phyloP scores from a whole-genome alignment of 345 rosid genomes.

The Hibiscus tridactylites region DNA sequence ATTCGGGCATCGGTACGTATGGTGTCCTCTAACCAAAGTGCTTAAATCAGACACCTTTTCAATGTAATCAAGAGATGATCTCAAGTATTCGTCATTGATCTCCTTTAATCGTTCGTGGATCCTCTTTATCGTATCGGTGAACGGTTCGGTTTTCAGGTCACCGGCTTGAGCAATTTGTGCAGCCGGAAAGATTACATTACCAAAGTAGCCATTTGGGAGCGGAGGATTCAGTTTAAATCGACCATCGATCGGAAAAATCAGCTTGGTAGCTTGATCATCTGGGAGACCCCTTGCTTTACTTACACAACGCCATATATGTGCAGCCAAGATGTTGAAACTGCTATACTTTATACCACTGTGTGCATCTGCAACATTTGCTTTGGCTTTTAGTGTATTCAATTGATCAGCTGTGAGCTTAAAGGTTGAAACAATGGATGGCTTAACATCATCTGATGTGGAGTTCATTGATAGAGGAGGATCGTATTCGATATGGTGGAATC shows the following conservation, averaged over 20 bases:
- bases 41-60: slow-evolving; percentile 16
- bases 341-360: neutral
- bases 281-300: slow-evolving; percentile 18
- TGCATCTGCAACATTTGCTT: neutral
- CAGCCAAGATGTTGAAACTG: slow-evolving; percentile 14
- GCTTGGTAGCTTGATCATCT: slow-evolving; percentile 14
- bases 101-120: slow-evolving; percentile 17
- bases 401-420: slow-evolving; percentile 16
- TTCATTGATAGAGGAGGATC: neutral
- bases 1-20: slow-evolving; percentile 47
- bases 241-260: slow-evolving; percentile 21
- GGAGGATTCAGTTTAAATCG: slow-evolving; percentile 34
- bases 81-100: slow-evolving; percentile 30
- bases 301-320: slow-evolving; percentile 27
- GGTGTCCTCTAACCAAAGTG: neutral
- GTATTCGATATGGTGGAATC: slow-evolving; percentile 16
- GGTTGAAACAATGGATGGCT: neutral
- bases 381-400: slow-evolving; percentile 13
- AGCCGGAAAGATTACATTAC: slow-evolving; percentile 31
- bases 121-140: slow-evolving; percentile 21
- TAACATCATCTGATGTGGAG: neutral
- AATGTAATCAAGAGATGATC: slow-evolving; percentile 33
- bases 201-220: slow-evolving; percentile 33
- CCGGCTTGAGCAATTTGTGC: slow-evolving; percentile 8
- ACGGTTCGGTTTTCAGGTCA: slow-evolving; percentile 23